These are phyloP conservation scores for Tricholoma sp. DNA, from an alignment of 768 basidiomycete genomes.

Conservation along the genomic window DNA sequence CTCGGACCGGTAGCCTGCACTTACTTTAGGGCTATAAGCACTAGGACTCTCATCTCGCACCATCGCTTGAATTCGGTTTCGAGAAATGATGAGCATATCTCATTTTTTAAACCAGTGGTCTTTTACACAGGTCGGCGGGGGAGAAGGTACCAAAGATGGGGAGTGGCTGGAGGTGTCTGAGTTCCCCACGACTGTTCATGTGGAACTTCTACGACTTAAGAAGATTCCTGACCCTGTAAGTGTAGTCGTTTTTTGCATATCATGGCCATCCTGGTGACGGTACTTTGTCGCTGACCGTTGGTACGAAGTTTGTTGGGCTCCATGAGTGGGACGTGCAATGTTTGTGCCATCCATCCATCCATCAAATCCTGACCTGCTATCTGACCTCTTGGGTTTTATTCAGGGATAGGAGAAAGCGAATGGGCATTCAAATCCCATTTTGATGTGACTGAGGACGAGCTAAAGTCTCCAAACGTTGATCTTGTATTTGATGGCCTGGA, in stretches of 20 bases:
- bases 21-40: constrained; percentile 3
- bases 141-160: constrained; percentile 48
- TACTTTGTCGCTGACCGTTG: background rate
- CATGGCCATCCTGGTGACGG: background rate
- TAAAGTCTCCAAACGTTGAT: constrained; percentile 50
- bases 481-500: constrained; percentile 90
- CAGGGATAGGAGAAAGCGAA: constrained; percentile 85
- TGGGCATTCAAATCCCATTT: constrained; percentile 82
- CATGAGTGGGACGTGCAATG: constrained; percentile 92
- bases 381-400: background rate
- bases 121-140: constrained; percentile 65
- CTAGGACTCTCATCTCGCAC: background rate
- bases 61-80: background rate
- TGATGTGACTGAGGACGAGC: constrained; percentile 40
- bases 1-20: background rate
- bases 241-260: constrained; percentile 5
- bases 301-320: constrained; percentile 60
- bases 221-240: constrained; percentile 82
- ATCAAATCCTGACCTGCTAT: background rate
- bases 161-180: constrained; percentile 63
- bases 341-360: constrained; percentile 26
- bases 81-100: constrained; percentile 10
- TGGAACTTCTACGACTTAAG: constrained; percentile 68
- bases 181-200: constrained; percentile 85
- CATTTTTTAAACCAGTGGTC: constrained; percentile 46